phyloP scores from a whole-genome alignment of 2,329 filamentous ascomycete genomes.

The Diaporthe sp. region DNA sequence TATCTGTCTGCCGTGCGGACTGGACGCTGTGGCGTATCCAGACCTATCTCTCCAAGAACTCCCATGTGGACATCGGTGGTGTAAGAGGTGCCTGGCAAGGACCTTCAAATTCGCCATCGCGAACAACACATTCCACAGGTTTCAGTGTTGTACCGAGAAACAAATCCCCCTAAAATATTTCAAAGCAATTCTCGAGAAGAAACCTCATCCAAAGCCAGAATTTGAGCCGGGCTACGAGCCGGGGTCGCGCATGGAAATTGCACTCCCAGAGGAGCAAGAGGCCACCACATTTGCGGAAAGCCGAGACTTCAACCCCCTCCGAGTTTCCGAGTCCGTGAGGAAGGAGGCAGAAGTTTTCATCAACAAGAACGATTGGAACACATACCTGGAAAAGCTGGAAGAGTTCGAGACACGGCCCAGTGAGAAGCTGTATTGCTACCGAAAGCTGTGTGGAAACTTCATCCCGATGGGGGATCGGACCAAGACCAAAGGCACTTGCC shows the following conservation, averaged over 20 bases:
- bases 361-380: conserved; percentile 8
- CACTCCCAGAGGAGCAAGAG: neutral
- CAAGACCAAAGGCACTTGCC: neutral
- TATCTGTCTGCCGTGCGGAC: conserved; percentile 13
- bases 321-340: conserved; percentile 15
- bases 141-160: conserved; percentile 18
- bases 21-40: neutral
- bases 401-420: conserved; percentile 14
- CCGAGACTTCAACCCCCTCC: conserved; percentile 18
- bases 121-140: conserved; percentile 17
- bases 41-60: neutral
- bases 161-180: conserved; percentile 12
- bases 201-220: conserved; percentile 6
- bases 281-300: neutral
- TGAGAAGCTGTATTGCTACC: conserved; percentile 25
- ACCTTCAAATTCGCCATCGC: conserved; percentile 22
- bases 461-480: neutral
- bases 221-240: conserved; percentile 20
- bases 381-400: neutral
- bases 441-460: conserved; percentile 11
- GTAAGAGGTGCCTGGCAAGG: conserved; percentile 20
- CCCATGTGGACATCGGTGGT: conserved; percentile 29
- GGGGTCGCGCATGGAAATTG: neutral
- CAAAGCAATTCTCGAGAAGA: neutral
- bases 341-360: conserved; percentile 6